Base-by-base conservation (phyloP, 2,329 filamentous ascomycete species). In the Pseudomassariella vexata region DNA sequence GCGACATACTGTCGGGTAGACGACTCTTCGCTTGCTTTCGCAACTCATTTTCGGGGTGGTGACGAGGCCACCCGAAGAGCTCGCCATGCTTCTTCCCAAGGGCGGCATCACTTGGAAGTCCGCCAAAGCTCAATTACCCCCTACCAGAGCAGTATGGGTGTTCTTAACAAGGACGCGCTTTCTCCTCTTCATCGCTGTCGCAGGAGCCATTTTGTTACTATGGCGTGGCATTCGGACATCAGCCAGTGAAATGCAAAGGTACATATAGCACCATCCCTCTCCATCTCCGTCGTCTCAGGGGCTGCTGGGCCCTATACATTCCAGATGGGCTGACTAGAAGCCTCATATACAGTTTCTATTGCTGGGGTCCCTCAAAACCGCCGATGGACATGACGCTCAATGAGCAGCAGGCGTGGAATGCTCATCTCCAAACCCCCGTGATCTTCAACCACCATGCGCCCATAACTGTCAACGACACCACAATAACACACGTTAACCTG, bases 371-470 rank as follows among this genome's bases (percentile, higher is more conserved):
- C 10, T 78, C 83, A 16, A 95, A 94, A 67, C 78, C 92, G n/a
- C 92, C 92, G 32, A 94, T 94, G 79, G 79, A 92, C 44, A 95
- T 98, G 87, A 78, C 84, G 24, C 67, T 82, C 35, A 95, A 95
- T 56, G 92, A 98, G 56, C 82, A 90, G 59, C 81, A 81, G 40
- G 75, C 86, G 44, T 98, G 92, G 92, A 82, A 85, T 46, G 79
- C 79, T 36, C 89, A 95, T 55, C 68, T 92, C 41, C 81, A 89
- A 49, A 96, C 92, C 4, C 92, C 92, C 30, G 88, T 98, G 47
- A 76, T 95, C 45, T 95, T 94, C 71, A 98, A 98, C 66, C 85
- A 90, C 61, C 92, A 96, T 61, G 80, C 83, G 42, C 82, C 92
- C 21, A 71, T 95, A 51, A 79, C 85, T 55, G 70, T 96, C 63